These are phyloP conservation scores for Solanum chilense DNA, from an alignment of 257 asterid species.

Conservation along the genomic window DNA sequence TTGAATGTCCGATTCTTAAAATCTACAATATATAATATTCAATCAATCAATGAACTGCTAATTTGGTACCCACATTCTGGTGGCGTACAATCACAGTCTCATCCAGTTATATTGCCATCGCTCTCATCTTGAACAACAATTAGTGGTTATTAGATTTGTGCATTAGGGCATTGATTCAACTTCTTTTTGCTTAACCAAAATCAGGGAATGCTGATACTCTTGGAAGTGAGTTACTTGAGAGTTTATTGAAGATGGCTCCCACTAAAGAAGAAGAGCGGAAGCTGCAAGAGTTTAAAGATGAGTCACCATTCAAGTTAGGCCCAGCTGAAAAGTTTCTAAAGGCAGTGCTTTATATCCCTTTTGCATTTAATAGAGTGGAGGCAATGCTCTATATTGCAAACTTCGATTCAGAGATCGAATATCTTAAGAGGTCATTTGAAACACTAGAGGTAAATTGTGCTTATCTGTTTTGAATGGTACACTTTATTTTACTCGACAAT, in stretches of 20 bases:
- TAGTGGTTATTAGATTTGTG: neutral
- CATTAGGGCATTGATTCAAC: neutral
- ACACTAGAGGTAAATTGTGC: conserved; percentile 55
- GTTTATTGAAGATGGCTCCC: conserved; percentile 79
- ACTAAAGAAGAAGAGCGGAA: conserved; percentile 65
- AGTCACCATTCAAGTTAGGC: conserved; percentile 55
- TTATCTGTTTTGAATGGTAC: neutral
- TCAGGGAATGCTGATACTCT: conserved; percentile 62
- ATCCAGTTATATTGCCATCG: neutral
- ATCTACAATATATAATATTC: neutral
- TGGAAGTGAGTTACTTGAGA: conserved; percentile 71
- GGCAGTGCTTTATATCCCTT: conserved; percentile 65
- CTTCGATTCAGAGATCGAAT: conserved; percentile 61
- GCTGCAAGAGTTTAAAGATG: conserved; percentile 50
- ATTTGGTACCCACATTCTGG: neutral
- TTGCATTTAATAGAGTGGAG: conserved; percentile 69
- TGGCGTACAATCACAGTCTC: neutral
- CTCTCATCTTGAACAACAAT: neutral
- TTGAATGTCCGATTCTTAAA: neutral
- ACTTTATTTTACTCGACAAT: neutral
- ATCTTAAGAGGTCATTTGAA: conserved; percentile 65
- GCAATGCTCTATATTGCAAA: conserved; percentile 68
- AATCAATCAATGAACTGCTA: neutral
- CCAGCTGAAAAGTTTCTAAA: conserved; percentile 75
- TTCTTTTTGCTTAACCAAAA: neutral